These are phyloP conservation scores for Leavenworthia alabamica DNA, from an alignment of 345 rosid species.

Conservation along the genomic window DNA sequence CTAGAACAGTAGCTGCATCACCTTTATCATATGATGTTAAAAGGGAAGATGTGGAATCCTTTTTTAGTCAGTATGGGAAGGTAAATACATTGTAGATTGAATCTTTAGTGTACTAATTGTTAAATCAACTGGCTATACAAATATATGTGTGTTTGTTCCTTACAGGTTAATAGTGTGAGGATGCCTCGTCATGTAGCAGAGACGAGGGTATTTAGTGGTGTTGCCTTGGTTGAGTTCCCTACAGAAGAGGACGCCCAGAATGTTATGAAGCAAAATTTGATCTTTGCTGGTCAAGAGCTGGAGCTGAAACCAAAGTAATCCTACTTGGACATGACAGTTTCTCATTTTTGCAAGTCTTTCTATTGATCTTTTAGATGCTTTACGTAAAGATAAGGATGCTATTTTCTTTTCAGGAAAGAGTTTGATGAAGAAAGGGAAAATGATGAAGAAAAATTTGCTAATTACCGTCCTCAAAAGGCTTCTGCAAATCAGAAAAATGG, in stretches of 20 bases:
- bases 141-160: not conserved
- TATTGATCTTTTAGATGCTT: not conserved
- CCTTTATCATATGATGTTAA: constrained; percentile 57
- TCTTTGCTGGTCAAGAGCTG: constrained; percentile 61
- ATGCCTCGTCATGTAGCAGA: constrained; percentile 81
- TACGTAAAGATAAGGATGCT: not conserved
- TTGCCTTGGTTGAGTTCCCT: constrained; percentile 81
- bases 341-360: not conserved
- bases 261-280: constrained; percentile 47
- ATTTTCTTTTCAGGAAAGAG: constrained; percentile 51
- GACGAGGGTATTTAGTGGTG: constrained; percentile 62
- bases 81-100: constrained; percentile 29
- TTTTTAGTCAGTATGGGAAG: constrained; percentile 65
- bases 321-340: not conserved
- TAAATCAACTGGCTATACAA: not conserved
- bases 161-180: constrained; percentile 83
- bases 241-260: constrained; percentile 66
- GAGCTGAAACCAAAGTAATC: constrained; percentile 78
- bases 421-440: constrained; percentile 69
- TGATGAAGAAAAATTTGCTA: constrained; percentile 42
- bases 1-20: constrained; percentile 68
- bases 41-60: constrained; percentile 62
- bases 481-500: constrained; percentile 44
- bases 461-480: constrained; percentile 32
- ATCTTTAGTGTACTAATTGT: not conserved